These are phyloP conservation scores for Phlebiopsis gigantea DNA, from an alignment of 768 basidiomycete species.

Conservation along the genomic window DNA sequence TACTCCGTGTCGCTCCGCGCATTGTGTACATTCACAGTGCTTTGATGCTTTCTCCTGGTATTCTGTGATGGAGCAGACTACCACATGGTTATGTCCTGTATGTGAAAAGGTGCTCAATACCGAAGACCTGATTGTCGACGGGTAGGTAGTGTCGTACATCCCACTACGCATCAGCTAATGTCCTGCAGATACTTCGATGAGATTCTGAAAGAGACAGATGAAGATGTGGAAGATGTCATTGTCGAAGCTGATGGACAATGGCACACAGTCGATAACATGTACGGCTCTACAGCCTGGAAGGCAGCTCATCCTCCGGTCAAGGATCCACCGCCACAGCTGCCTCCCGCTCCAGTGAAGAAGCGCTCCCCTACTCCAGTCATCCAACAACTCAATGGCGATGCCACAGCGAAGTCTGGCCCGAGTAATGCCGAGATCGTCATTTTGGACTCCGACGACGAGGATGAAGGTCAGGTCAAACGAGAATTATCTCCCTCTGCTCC, in stretches of 20 bases:
- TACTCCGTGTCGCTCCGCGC: slow-evolving; percentile 80
- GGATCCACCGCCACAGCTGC: slow-evolving; percentile 23
- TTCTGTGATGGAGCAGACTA: slow-evolving; percentile 92
- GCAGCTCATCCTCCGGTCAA: slow-evolving; percentile 35
- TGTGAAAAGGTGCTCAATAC: slow-evolving; percentile 77
- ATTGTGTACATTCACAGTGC: slow-evolving; percentile 88
- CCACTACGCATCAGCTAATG: background rate
- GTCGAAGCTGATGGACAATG: slow-evolving; percentile 94
- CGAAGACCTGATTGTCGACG: slow-evolving; percentile 87
- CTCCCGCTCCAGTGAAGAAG: slow-evolving; percentile 12
- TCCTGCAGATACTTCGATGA: slow-evolving; percentile 74
- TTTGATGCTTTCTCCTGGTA: slow-evolving; percentile 96
- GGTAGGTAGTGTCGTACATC: slow-evolving; percentile 42
- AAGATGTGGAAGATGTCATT: slow-evolving; percentile 84
- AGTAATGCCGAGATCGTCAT: slow-evolving; percentile 55
- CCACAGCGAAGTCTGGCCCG: slow-evolving; percentile 38
- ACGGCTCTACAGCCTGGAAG: slow-evolving; percentile 70
- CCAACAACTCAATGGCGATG: slow-evolving; percentile 18
- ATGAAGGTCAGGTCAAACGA: slow-evolving; percentile 69
- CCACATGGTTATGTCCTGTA: slow-evolving; percentile 92
- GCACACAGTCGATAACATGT: slow-evolving; percentile 89
- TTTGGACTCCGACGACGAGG: slow-evolving; percentile 67
- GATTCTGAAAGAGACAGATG: slow-evolving; percentile 73
- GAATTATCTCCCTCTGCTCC: slow-evolving; percentile 65
- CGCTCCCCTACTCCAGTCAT: slow-evolving; percentile 20